Base-by-base conservation (phyloP, 140 eudicot genomes). In the Cichorium intybus region DNA sequence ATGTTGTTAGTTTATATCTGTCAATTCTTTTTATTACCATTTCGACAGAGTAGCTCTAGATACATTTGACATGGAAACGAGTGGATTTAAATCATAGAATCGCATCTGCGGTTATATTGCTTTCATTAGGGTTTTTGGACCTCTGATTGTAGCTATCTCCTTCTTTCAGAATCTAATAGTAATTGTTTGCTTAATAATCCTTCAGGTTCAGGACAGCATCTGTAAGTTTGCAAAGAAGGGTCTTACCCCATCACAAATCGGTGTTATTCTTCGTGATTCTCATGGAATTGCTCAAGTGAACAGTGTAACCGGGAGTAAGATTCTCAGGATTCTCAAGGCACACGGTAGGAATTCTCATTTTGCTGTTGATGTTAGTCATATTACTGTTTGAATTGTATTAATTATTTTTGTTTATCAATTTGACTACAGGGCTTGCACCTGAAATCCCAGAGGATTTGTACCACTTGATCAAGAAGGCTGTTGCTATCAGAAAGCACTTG, bases 171-270 rank as follows among this genome's bases (percentile, higher is more conserved):
- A 46, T 34, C 2, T 6, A 4, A 24, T 51, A 8, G 0, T 37
- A 16, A 15, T 5, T 27, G 3, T 16, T 41, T 15, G 45, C 22
- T 54, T 15, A 24, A 24, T 15, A 22, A 24, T 20, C 2, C 9
- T 71, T 45, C 64, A 76, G 95, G 89, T 85, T 67, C 81, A 77
- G 51, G 95, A 86, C 12, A 86, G 34, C 15, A 86, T 86, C 48
- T 86, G 89, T 20, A 86, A 80, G 78, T 83, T 86, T 52, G 90
- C 90, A 4, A 86, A 86, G 81, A 86, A 86, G 72, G 90, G 95
- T n/a, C 56, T 86, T 28, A 80, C 90, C 29, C 90, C 90, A 48
- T 86, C 95, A 0, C 90, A 83, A 47, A 83, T 83, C 71, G 95
- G 90, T 72, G 90, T 86, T 22, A 78, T 86, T 61, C 87, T 84